Evolutionary conservation across 768 basidiomycete species (phyloP), one percentile per base, ranked within the genome.

Genomic region (Tephrocybe sp.): DNA sequence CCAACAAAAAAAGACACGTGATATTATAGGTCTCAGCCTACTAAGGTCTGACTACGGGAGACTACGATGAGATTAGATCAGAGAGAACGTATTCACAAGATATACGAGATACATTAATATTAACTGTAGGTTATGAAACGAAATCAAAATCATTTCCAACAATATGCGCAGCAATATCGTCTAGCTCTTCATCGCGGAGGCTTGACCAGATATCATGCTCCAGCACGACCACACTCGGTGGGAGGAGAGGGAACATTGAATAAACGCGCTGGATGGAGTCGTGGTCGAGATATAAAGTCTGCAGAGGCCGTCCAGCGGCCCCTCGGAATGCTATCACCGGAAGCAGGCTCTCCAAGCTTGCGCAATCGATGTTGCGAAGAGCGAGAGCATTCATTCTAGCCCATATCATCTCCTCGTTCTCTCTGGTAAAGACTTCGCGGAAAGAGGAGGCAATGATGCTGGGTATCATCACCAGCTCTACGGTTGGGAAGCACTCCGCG

Each of bases 131-230:
- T 12, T 21, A 24, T 5, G 21, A 31, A 33, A 41, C 12, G 24
- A 52, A 55, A 39, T 52, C 50, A 34, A 57, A 55, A 21, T 55
- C 54, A 22, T 49, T 57, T 24, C 53, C 57, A 12, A 57, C 57
- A 27, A 52, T 52, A 34, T 57, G 53, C 16, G 51, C 31, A 27
- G 44, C 38, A 33, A 49, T 45, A 25, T 55, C 46, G 15, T 49
- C 42, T n/a, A 50, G 39, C 25, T 55, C 56, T 3, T 44, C 50
- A 25, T 45, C 41, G 15, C 45, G 44, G 12, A 55, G 41, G 18
- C 39, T 40, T 13, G 47, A 48, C 56, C 57, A 57, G 18, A 52
- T 43, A 22, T 57, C 57, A n/a, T 25, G 29, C 27, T 55, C 57
- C 22, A 50, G 33, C 24, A 55, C 47, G 18, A 40, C 30, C 5